phyloP scores from a whole-genome alignment of 1,139 yeast species.

The Lodderomyces oxycetoniae region DNA sequence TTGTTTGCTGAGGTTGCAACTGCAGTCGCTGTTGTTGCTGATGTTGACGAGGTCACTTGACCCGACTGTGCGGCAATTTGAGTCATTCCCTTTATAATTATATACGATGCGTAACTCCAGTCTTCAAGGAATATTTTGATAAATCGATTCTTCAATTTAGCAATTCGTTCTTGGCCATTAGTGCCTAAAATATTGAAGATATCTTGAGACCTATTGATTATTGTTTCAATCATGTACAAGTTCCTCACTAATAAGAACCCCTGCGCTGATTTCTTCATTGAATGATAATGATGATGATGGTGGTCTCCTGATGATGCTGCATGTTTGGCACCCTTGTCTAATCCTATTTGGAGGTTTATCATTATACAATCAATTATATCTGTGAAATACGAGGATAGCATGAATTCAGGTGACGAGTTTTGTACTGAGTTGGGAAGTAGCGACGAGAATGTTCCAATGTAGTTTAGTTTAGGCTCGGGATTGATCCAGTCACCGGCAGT shows the following conservation, averaged over 20 bases:
- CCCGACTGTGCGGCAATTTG: constrained; percentile 25
- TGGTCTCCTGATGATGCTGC: neutral
- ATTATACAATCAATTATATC: constrained; percentile 74
- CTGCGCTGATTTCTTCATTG: constrained; percentile 42
- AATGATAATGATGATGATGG: constrained; percentile 12
- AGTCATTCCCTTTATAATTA: constrained; percentile 67
- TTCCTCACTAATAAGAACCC: constrained; percentile 76
- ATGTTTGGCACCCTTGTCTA: constrained; percentile 26
- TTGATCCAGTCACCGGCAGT: constrained; percentile 69
- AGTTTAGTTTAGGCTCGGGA: constrained; percentile 47
- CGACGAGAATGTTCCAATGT: constrained; percentile 47
- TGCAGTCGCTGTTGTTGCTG: constrained; percentile 1
- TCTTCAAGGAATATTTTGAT: constrained; percentile 72
- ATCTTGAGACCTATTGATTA: constrained; percentile 55
- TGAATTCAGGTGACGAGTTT: constrained; percentile 32
- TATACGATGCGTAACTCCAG: constrained; percentile 78
- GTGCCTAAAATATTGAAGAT: constrained; percentile 54
- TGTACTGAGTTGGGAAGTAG: constrained; percentile 33
- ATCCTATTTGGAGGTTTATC: constrained; percentile 51
- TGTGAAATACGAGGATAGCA: constrained; percentile 61
- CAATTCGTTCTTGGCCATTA: constrained; percentile 63
- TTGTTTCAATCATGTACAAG: constrained; percentile 68
- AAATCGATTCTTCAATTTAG: constrained; percentile 67
- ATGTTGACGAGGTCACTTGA: constrained; percentile 2
- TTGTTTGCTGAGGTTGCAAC: constrained; percentile 1